These are phyloP conservation scores for Kluyveromyces lactis DNA, from an alignment of 805 yeast species.

Conservation along the genomic window DNA sequence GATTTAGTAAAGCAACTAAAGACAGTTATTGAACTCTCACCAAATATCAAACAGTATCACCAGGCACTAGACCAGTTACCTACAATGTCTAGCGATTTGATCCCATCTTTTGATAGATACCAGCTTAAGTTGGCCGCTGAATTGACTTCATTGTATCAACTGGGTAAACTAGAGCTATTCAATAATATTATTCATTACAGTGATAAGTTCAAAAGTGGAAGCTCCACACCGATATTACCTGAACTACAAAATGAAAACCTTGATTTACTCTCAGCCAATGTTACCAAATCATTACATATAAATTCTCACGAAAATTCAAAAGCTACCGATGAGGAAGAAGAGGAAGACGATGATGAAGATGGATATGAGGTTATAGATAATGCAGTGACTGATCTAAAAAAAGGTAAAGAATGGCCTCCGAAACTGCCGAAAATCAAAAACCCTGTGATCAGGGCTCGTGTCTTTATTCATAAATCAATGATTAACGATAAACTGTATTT, in stretches of 20 bases:
- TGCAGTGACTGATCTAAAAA: conserved; percentile 4
- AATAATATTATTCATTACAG: conserved; percentile 45
- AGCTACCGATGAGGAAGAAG: conserved; percentile 8
- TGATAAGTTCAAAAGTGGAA: conserved; percentile 10
- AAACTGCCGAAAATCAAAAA: conserved; percentile 58
- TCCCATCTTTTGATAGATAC: conserved; percentile 43
- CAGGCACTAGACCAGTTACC: conserved; percentile 27
- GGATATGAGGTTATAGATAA: conserved; percentile 17
- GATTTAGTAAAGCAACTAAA: conserved; percentile 45
- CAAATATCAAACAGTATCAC: conserved; percentile 38
- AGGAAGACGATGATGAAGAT: conserved; percentile 23
- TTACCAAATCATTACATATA: conserved; percentile 3
- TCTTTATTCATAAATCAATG: conserved; percentile 74
- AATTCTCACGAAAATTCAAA: conserved; percentile 1
- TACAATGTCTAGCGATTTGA: conserved; percentile 32
- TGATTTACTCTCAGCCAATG: conserved; percentile 9
- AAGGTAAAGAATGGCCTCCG: conserved; percentile 45
- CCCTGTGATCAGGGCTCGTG: conserved; percentile 52
- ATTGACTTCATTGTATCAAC: conserved; percentile 44
- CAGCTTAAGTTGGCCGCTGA: conserved; percentile 53
- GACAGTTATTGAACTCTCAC: conserved; percentile 47
- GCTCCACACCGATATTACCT: conserved; percentile 14
- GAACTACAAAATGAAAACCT: conserved; percentile 15
- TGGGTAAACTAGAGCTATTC: conserved; percentile 43
- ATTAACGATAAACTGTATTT: conserved; percentile 50